Evolutionary conservation across 1,284 basidiomycete genomes (phyloP), one percentile per base, ranked within the genome.

Genomic region (Moesziomyces sp.): DNA sequence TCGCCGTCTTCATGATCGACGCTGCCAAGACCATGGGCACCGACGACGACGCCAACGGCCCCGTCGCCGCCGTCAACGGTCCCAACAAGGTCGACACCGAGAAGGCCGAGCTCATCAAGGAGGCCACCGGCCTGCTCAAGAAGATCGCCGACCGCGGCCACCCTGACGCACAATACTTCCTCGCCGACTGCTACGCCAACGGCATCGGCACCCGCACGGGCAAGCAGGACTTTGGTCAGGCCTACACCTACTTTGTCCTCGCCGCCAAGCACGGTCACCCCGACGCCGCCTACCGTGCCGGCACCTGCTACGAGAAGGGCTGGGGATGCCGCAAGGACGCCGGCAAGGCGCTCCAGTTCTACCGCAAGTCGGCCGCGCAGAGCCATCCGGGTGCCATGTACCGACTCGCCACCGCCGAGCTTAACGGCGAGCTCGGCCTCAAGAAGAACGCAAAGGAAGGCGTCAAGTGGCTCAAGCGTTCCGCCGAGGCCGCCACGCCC

Each of bases 201-300:
- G 96, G 96, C 16, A 94, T 97, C 73, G 94, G 94, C 28, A 97
- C 94, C 1, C 87, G 89, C 69, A 80, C 85, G 84, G 90, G 89
- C 73, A 91, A 90, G 83, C 95, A 97, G 85, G 96, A 99, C 86
- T 98, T 98, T 83, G 95, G 98, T 85, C 90, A 92, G 69, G 96
- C 97, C 4, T 97, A 94, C 85, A 95, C 95, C 18, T 88, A 99
- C 59, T 99, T 98, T 83, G 91, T 97, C 8, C 90, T 97, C 46
- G 94, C 96, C 8, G 94, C 95, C 46, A 99, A 99, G 86, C 97
- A 99, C 82, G 93, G 94, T n/a, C 96, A 99, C 84, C 91, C 94
- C 0, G 95, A 98, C 80, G 95, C 94, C 9, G 90, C 93, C 23
- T 99, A 96, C 85, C 92, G 96, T 50, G 93, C 95, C 0, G 97